Conservation (phyloP, 106 monocot species). For the Dioscorea alata region DNA sequence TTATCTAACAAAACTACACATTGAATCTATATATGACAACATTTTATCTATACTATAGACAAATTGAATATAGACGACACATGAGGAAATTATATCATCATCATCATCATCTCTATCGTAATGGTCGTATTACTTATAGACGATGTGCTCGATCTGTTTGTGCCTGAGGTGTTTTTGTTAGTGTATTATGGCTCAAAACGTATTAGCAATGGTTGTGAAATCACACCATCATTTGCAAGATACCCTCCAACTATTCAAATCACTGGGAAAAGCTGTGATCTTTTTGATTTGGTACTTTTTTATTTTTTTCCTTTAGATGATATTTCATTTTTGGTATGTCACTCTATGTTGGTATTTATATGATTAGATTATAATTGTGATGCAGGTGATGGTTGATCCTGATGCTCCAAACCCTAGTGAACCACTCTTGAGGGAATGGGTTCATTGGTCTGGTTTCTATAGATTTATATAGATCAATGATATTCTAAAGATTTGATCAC, state of each 20-base stretch:
- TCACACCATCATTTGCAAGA: constrained; percentile 10
- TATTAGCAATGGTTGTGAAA: constrained; percentile 17
- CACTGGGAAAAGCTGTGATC: neutral
- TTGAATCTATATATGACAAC: too few species aligned
- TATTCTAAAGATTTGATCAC: too few species aligned
- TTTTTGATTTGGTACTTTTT: constrained; percentile 17
- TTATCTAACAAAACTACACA: too few species aligned
- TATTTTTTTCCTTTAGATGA: neutral
- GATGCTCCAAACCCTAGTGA: neutral
- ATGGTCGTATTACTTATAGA: too few species aligned
- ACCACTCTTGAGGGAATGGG: neutral
- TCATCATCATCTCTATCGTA: too few species aligned
- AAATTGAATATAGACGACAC: too few species aligned
- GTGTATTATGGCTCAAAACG: constrained; percentile 9
- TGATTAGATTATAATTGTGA: neutral
- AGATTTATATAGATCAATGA: too few species aligned
- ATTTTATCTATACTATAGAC: too few species aligned
- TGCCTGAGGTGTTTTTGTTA: neutral
- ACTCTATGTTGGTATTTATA: neutral
- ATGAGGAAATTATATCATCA: too few species aligned
- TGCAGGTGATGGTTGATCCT: constrained; percentile 7
- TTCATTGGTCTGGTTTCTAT: constrained; percentile 5
- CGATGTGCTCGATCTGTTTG: constrained; percentile 21
- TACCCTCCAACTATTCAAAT: constrained; percentile 8
- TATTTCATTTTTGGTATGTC: neutral